Percentiles rank a stretch among this genome's conserved stretches.
These are phyloP conservation scores for Microdochium bolleyi DNA, from an alignment of 2,329 filamentous ascomycete species.

Conservation along the genomic window DNA sequence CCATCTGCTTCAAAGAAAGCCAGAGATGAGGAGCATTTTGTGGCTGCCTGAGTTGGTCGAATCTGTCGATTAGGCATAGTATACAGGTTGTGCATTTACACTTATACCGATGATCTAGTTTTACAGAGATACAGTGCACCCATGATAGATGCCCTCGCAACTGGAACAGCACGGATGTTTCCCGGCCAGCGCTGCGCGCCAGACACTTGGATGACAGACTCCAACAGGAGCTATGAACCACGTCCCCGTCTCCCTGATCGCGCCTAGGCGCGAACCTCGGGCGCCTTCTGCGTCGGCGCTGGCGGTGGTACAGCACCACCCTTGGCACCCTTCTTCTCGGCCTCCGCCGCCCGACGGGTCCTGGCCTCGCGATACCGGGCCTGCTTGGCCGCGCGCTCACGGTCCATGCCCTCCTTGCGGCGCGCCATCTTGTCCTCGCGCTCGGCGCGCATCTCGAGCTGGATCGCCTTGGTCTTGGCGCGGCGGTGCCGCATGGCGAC, in stretches of 20 bases:
- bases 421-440: conserved; percentile 20
- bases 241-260: too few species aligned
- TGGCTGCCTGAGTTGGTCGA: not conserved
- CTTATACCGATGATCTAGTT: not conserved
- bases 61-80: not conserved
- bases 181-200: too few species aligned
- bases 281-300: not conserved
- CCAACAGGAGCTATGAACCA: too few species aligned
- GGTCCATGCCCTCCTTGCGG: conserved; percentile 19
- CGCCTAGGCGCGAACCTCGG: not conserved
- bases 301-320: not conserved
- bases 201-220: too few species aligned
- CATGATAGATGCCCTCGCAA: too few species aligned
- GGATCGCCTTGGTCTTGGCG: conserved; percentile 22
- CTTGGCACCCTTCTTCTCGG: not conserved
- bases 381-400: conserved; percentile 10
- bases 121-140: not conserved
- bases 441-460: conserved; percentile 18
- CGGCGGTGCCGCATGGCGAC: conserved; percentile 43
- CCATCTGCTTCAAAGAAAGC: too few species aligned
- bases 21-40: not conserved
- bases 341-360: conserved; percentile 7
- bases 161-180: too few species aligned
- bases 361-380: conserved; percentile 15
- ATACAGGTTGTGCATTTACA: not conserved